These are phyloP conservation scores for Dissophora ornata DNA, from an alignment of 192 early-diverging fungal genomes.

Conservation along the genomic window DNA sequence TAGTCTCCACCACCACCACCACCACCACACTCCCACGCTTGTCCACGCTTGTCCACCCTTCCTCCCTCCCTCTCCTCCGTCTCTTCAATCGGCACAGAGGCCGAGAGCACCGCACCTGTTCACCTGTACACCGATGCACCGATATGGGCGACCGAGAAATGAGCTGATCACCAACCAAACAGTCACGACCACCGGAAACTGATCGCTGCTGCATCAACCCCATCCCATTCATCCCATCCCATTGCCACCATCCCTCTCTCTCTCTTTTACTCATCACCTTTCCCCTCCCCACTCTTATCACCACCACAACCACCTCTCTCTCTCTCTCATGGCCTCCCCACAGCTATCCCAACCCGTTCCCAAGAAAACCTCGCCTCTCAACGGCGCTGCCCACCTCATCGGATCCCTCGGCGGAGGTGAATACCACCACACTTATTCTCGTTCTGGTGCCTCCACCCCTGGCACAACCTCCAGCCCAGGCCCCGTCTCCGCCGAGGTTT, in stretches of 20 bases:
- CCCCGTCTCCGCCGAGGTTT: conserved; percentile 68
- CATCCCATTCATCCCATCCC: background rate
- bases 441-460: conserved; percentile 27
- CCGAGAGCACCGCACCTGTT: background rate
- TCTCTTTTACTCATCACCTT: conserved; percentile 4
- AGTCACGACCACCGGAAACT: too few species aligned
- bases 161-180: background rate
- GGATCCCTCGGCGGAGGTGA: conserved; percentile 1
- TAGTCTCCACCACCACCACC: too few species aligned
- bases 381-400: conserved; percentile 20
- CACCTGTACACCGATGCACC: background rate
- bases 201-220: background rate
- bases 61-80: background rate
- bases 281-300: background rate
- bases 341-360: conserved; percentile 31
- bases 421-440: conserved; percentile 5
- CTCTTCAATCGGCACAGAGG: background rate
- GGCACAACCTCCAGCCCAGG: conserved; percentile 36
- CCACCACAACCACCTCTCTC: background rate
- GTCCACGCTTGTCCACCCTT: too few species aligned
- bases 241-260: background rate
- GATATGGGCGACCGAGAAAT: too few species aligned
- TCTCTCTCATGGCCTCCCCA: conserved; percentile 6
- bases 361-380: conserved; percentile 15
- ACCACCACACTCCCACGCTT: too few species aligned